These are phyloP conservation scores for Rhodotorula mucilaginosa DNA, from an alignment of 1,284 basidiomycete genomes.

Conservation along the genomic window DNA sequence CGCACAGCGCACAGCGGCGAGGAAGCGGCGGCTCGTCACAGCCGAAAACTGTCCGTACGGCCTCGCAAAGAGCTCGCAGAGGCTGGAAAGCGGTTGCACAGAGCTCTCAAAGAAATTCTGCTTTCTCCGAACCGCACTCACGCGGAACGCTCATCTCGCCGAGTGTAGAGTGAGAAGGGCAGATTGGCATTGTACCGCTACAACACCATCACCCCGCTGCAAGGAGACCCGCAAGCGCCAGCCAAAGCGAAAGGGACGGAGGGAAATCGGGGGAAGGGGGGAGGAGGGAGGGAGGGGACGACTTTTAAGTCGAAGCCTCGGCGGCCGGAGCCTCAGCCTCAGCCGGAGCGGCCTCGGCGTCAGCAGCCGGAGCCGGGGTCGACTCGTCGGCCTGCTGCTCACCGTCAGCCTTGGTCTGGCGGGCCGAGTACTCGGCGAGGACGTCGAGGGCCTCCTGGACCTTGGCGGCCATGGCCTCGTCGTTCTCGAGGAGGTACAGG, in stretches of 20 bases:
- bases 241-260: constrained; percentile 2
- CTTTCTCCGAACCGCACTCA: too few species aligned
- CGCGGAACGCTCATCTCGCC: not conserved
- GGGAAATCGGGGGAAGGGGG: not conserved
- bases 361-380: not conserved
- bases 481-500: constrained; percentile 74
- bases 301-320: constrained; percentile 8
- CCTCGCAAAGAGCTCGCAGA: too few species aligned
- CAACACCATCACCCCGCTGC: not conserved
- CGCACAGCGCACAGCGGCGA: not conserved
- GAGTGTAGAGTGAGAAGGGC: not conserved
- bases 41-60: too few species aligned
- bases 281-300: not conserved
- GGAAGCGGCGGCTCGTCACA: too few species aligned
- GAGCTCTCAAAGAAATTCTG: too few species aligned
- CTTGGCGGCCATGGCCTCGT: constrained; percentile 78
- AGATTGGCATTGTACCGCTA: constrained; percentile 7
- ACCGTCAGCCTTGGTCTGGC: constrained; percentile 17
- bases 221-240: not conserved
- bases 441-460: constrained; percentile 69
- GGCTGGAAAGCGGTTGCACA: too few species aligned
- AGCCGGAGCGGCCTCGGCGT: not conserved
- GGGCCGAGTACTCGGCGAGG: constrained; percentile 33
- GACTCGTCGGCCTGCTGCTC: constrained; percentile 1
- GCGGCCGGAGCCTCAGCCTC: constrained; percentile 4